phyloP scores from a whole-genome alignment of 768 basidiomycete species.

The Pleurotus pulmonarius region DNA sequence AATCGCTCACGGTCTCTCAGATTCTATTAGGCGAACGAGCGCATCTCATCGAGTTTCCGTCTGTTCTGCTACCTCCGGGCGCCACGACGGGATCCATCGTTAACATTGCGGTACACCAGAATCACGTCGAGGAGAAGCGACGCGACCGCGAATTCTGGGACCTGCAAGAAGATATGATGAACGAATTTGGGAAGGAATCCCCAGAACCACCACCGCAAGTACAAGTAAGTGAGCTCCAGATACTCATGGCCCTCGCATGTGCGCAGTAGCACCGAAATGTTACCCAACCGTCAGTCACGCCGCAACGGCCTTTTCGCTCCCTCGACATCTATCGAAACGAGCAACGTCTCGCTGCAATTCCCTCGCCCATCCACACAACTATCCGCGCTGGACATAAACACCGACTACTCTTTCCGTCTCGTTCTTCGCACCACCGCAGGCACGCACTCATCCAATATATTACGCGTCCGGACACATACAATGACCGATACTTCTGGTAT shows the following conservation, averaged over 20 bases:
- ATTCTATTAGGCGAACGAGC: constrained; percentile 92
- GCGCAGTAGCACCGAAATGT: constrained; percentile 73
- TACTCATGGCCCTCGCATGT: background rate
- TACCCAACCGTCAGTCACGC: constrained; percentile 94
- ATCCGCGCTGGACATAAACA: constrained; percentile 77
- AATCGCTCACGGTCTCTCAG: constrained; percentile 32
- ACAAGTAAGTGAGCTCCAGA: constrained; percentile 40
- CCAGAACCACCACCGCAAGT: constrained; percentile 78
- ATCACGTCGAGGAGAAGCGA: constrained; percentile 77
- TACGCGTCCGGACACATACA: constrained; percentile 86
- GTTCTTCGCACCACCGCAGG: constrained; percentile 91
- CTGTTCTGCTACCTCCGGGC: constrained; percentile 88
- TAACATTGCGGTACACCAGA: constrained; percentile 92
- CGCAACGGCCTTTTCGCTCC: constrained; percentile 93
- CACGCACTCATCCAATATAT: constrained; percentile 79
- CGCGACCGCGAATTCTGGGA: constrained; percentile 81
- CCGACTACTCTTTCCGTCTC: constrained; percentile 93
- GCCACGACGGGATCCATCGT: constrained; percentile 94
- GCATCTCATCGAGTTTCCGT: constrained; percentile 97
- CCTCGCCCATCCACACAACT: constrained; percentile 85
- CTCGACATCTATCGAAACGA: constrained; percentile 93
- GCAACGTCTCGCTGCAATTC: constrained; percentile 83
- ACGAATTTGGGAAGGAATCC: constrained; percentile 61
- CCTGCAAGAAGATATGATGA: constrained; percentile 77
- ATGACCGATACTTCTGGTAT: constrained; percentile 96